Evolutionary conservation across 2,329 filamentous ascomycete species (phyloP), one percentile per base, ranked within the genome.

Genomic region (Stenocarpella maydis): DNA sequence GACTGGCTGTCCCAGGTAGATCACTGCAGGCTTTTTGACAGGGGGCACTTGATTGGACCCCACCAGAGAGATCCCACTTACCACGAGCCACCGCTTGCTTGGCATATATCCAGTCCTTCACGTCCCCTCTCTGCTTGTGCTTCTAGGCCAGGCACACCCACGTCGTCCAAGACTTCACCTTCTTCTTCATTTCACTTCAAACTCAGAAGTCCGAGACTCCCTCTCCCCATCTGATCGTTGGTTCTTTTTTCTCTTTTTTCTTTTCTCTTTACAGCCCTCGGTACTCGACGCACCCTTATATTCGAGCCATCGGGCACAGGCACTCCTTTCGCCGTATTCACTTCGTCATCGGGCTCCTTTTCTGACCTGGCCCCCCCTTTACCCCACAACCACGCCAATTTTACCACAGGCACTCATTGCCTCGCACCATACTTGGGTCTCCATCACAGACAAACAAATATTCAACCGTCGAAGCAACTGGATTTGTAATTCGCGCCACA

Each of bases 21-120:
- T 60, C 60, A 52, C 41, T 37, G 50, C 55, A 15, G 15, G 15
- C 14, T 43, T 9, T 53, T 10, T 53, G 50, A 50, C 55, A 24
- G 61, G 24, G 54, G 54, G 43, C 34, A n/a, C 37, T 31, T 69
- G 68, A 69, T 69, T 69, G 68, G 68, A 45, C 52, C 24, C 63
- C 45, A 50, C 52, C 52, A 69, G 34, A 69, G 34, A 45, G 41
- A 34, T 39, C 45, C 54, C 45, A 58, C 65, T 34, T 43, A 24
- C 41, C 19, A 61, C 65, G n/a, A 34, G 28, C 34, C 45, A 28
- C 65, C 65, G 53, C 65, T 50, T 60, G 37, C 64, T 49, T 65
- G 63, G 53, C 50, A 67, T 69, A 66, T 58, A 55, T 66, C 52
- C 52, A 61, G 45, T 9, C 43, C 50, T 34, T 54, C 61, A 69